Percentiles rank a stretch among this genome's conserved stretches.
Conservation (phyloP, 495 filamentous ascomycete genomes). For the Hypoxylon fragiforme region DNA sequence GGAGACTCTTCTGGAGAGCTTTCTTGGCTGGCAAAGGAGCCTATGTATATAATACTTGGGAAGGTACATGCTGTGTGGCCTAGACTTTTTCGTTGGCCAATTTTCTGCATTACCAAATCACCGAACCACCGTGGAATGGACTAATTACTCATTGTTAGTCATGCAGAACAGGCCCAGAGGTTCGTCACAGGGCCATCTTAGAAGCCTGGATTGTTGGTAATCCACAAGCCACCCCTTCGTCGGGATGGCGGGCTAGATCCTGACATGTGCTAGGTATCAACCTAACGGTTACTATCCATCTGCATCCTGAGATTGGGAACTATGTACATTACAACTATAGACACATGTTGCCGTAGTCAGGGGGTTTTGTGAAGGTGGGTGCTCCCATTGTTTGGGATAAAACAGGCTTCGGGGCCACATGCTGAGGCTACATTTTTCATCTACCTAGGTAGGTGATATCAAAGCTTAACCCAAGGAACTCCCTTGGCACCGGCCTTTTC, state of each 20-base stretch:
- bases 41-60: constrained; percentile 18
- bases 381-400: constrained; percentile 33
- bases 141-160: constrained; percentile 3
- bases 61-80: neutral
- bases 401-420: constrained; percentile 10
- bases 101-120: no score
- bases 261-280: no score
- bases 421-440: constrained; percentile 12
- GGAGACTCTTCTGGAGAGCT: no score
- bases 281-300: no score
- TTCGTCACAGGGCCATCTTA: constrained; percentile 5
- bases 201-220: neutral
- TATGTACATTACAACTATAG: no score
- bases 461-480: constrained; percentile 12
- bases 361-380: no score
- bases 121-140: neutral
- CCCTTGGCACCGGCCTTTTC: constrained; percentile 9
- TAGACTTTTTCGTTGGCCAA: no score
- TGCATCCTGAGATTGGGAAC: no score
- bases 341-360: no score
- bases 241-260: constrained; percentile 5
- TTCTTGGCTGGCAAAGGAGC: constrained; percentile 3
- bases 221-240: neutral
- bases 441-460: neutral
- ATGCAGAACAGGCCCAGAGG: neutral